phyloP scores from a whole-genome alignment of 371 early-diverging fungal genomes.

The Mortierella sp. region DNA sequence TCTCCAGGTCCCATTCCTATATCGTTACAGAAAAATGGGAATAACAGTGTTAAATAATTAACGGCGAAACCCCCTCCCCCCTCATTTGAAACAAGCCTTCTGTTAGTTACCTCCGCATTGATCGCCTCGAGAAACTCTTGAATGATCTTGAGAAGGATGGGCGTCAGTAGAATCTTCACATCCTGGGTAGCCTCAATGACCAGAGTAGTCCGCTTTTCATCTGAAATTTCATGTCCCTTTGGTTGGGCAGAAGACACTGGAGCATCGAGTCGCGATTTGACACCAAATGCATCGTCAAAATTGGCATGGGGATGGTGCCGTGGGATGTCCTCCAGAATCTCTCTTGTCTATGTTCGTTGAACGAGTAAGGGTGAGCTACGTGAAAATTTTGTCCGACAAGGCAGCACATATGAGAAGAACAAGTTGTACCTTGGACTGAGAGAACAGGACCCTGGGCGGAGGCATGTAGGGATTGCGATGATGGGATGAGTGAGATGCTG shows the following conservation, averaged over 20 bases:
- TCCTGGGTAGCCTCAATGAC: constrained; percentile 73
- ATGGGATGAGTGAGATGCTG: constrained; percentile 43
- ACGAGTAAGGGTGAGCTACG: neutral
- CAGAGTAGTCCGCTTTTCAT: constrained; percentile 63
- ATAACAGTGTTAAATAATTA: neutral
- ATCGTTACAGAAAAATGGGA: neutral
- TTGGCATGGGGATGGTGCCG: constrained; percentile 51
- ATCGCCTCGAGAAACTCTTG: constrained; percentile 80
- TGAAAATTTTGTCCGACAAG: neutral
- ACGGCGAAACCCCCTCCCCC: no score
- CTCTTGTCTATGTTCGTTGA: constrained; percentile 20
- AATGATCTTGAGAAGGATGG: constrained; percentile 80
- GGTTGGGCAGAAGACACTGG: constrained; percentile 38
- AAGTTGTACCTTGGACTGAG: constrained; percentile 34
- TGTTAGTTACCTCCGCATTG: constrained; percentile 67
- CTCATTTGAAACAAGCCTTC: no score
- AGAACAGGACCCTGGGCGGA: constrained; percentile 60
- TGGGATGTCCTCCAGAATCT: constrained; percentile 47
- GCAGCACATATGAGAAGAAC: neutral
- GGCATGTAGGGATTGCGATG: constrained; percentile 64
- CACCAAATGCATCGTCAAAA: constrained; percentile 47
- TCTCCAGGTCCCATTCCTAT: constrained; percentile 78
- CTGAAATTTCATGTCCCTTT: constrained; percentile 31
- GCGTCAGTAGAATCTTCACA: constrained; percentile 75
- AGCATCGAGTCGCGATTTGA: constrained; percentile 16